A percentile compares a stretch with the other conserved stretches of the same genome.
These are phyloP conservation scores for Lathyrus sativus DNA, from an alignment of 306 rosid species.

Conservation along the genomic window DNA sequence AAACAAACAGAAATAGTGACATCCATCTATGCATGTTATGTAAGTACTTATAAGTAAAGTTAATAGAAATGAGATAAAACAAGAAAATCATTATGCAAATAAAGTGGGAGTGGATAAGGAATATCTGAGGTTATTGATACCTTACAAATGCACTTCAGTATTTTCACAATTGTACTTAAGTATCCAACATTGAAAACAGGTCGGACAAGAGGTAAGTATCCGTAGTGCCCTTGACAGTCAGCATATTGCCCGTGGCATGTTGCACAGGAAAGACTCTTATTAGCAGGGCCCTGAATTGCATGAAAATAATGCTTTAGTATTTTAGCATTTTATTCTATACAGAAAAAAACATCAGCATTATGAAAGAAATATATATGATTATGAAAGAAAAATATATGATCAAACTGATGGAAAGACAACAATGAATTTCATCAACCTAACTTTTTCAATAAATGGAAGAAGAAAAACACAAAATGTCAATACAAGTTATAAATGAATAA, in stretches of 20 bases:
- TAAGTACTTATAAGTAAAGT: conserved; percentile 13
- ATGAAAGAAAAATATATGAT: conserved; percentile 10
- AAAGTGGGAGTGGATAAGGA: conserved; percentile 2
- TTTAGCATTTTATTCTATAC: conserved; percentile 24
- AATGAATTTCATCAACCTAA: conserved; percentile 1
- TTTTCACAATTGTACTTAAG: conserved; percentile 54
- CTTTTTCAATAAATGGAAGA: background rate
- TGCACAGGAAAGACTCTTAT: conserved; percentile 55
- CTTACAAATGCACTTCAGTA: conserved; percentile 93
- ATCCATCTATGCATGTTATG: conserved; percentile 16
- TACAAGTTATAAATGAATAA: background rate
- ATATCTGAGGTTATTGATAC: conserved; percentile 41
- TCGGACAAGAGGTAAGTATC: conserved; percentile 65
- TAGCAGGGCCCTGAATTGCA: conserved; percentile 74
- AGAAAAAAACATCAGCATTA: conserved; percentile 10
- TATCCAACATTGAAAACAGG: conserved; percentile 85
- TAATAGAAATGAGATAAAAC: background rate
- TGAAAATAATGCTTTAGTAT: background rate
- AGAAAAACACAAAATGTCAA: background rate
- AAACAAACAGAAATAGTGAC: conserved; percentile 18
- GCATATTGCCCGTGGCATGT: conserved; percentile 68
- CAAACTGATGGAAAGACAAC: conserved; percentile 7
- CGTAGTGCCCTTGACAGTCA: conserved; percentile 87
- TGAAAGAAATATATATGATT: conserved; percentile 10
- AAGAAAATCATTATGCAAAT: conserved; percentile 12